These are phyloP conservation scores for Alternaria atra DNA, from an alignment of 2,329 filamentous ascomycete species.

Conservation along the genomic window DNA sequence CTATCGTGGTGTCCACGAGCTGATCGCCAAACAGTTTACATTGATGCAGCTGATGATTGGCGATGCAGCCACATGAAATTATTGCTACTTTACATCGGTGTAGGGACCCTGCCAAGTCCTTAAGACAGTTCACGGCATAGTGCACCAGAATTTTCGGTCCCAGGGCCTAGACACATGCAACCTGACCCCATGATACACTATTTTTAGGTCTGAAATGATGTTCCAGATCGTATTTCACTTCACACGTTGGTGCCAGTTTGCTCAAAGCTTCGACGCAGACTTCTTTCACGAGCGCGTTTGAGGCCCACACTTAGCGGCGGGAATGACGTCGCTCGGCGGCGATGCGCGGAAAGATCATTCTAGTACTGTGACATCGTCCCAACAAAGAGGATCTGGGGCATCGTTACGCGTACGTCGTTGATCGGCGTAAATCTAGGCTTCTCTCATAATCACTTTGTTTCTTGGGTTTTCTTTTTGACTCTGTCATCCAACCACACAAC, in stretches of 20 bases:
- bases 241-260: neutral
- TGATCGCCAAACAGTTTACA: neutral
- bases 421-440: neutral
- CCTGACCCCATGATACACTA: constrained; percentile 1
- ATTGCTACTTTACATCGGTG: neutral
- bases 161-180: neutral
- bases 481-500: constrained; percentile 1
- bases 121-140: neutral
- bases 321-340: constrained; percentile 17
- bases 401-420: constrained; percentile 15
- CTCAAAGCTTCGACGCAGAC: constrained; percentile 4
- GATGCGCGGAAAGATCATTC: constrained; percentile 16
- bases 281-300: constrained; percentile 6
- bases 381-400: constrained; percentile 13
- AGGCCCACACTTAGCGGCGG: constrained; percentile 4
- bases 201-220: constrained; percentile 7
- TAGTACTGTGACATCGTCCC: constrained; percentile 10
- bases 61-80: constrained; percentile 6
- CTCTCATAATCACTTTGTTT: neutral
- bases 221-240: constrained; percentile 7
- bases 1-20: neutral
- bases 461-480: neutral
- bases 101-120: neutral
- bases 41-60: constrained; percentile 4
- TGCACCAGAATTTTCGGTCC: constrained; percentile 7